A percentile compares a stretch with the other conserved stretches of the same genome.
These are phyloP conservation scores for Celoporthe dispersa DNA, from an alignment of 2,329 filamentous ascomycete genomes.

Conservation along the genomic window DNA sequence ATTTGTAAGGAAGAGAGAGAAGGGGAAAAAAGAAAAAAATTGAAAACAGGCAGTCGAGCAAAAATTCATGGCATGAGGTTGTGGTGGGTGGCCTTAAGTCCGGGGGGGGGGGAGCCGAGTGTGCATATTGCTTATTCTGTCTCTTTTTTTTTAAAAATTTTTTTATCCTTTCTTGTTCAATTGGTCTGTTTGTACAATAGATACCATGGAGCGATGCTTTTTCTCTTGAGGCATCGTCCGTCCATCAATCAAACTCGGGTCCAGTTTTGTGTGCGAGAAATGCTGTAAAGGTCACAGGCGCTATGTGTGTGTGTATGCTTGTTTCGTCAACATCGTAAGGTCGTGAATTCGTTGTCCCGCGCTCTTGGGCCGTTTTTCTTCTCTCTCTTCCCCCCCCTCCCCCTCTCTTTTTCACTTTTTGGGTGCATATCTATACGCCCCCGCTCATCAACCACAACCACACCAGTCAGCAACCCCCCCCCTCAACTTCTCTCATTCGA, in stretches of 20 bases:
- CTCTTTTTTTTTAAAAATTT: not conserved
- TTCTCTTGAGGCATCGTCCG: not conserved
- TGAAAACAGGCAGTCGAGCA: not conserved
- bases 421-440: not conserved
- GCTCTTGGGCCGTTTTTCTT: not conserved
- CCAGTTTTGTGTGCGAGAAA: not conserved
- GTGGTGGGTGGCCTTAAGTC: not conserved
- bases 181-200: conserved; percentile 1
- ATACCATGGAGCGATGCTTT: not conserved
- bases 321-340: not conserved
- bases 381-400: not conserved
- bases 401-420: not conserved
- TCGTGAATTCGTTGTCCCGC: conserved; percentile 6
- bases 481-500: conserved; percentile 13
- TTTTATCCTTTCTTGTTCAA: too few species aligned
- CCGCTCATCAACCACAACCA: too few species aligned
- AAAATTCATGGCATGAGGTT: not conserved
- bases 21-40: not conserved
- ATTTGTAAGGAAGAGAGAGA: too few species aligned
- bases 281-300: not conserved
- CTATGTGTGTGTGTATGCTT: not conserved
- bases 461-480: too few species aligned
- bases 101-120: not conserved
- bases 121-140: not conserved
- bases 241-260: not conserved